Conservation (phyloP, 1,284 basidiomycete species). For the Fomitopsis palustris region DNA sequence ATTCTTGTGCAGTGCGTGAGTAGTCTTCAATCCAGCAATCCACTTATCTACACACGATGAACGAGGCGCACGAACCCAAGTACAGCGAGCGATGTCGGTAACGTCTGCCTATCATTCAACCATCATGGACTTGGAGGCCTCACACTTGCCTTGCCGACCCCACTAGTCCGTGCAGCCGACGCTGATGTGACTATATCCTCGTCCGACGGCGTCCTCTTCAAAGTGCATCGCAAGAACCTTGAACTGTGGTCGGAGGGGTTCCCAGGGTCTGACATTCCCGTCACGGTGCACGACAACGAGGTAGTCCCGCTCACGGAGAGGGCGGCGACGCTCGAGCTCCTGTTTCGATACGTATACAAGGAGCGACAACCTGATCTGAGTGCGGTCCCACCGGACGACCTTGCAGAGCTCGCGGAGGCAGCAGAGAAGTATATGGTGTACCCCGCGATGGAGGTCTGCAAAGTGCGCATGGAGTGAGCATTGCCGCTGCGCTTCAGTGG, state of each 20-base stretch:
- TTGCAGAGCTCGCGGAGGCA: slow-evolving; percentile 9
- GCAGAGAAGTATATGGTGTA: slow-evolving; percentile 13
- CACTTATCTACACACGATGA: too few species aligned
- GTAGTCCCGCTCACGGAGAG: slow-evolving; percentile 20
- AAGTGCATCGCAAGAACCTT: background rate
- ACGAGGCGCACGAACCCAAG: background rate
- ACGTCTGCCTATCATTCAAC: background rate
- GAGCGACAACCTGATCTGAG: slow-evolving; percentile 4
- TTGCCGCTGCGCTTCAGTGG: background rate
- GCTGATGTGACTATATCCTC: background rate
- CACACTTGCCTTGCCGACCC: background rate
- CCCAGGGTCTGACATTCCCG: background rate
- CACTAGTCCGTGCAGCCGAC: background rate
- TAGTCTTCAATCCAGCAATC: too few species aligned
- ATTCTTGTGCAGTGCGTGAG: too few species aligned
- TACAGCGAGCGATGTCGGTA: background rate
- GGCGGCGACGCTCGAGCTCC: slow-evolving; percentile 12
- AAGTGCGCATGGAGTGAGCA: slow-evolving; percentile 9
- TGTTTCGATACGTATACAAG: slow-evolving; percentile 11
- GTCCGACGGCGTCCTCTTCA: background rate
- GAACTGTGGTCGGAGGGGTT: background rate
- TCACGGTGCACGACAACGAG: slow-evolving; percentile 8
- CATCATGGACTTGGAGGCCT: background rate
- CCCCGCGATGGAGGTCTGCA: slow-evolving; percentile 10
- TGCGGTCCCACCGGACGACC: background rate